Base-by-base conservation (phyloP, 129 eudicot species). In the Escallonia rubra region DNA sequence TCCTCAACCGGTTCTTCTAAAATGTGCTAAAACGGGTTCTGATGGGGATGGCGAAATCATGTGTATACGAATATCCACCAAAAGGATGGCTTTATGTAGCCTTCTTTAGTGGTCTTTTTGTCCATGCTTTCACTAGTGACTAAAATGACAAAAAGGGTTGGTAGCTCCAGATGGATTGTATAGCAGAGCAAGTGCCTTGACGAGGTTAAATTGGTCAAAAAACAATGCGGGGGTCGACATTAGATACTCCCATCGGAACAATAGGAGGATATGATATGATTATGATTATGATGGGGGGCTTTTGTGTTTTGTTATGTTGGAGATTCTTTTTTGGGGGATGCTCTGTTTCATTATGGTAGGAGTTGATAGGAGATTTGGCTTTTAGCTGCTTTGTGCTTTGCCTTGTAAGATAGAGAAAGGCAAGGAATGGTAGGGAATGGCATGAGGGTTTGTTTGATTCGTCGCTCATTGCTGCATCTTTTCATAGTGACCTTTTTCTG, bases 341-440 rank as follows among this genome's bases (percentile, higher is more conserved):
- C 73, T 69, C 65, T 57, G 43, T n/a, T 60, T 54, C 59, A 4
- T 54, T 49, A 23, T 43, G 15, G 43, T 61, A 5, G 6, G 50
- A 61, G 43, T 61, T 57, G 73, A 44, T 55, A 43, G 42, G 73
- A 46, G 72, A 56, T 56, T 68, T 68, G 71, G 41, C n/a, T 67
- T 67, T 42, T 67, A 57, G 73, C 65, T 68, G 64, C 73, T 43
- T 57, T 67, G 43, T 67, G 10, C 12, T 43, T 4, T 7, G 43
- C 44, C 8, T 57, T 43, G 7, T 51, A 15, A 4, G 1, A 34
- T 8, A 65, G 55, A 50, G 55, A 50, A 11, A 50, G 10, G 34
- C 34, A 23, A 23, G 34, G 34, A 23, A 23, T 23, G 34, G 34
- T 23, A 23, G 34, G 34, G 34, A 23, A 23, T 23, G 34, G 34